Conservation (phyloP, 306 rosid genomes). For the Sophora flavescens region DNA sequence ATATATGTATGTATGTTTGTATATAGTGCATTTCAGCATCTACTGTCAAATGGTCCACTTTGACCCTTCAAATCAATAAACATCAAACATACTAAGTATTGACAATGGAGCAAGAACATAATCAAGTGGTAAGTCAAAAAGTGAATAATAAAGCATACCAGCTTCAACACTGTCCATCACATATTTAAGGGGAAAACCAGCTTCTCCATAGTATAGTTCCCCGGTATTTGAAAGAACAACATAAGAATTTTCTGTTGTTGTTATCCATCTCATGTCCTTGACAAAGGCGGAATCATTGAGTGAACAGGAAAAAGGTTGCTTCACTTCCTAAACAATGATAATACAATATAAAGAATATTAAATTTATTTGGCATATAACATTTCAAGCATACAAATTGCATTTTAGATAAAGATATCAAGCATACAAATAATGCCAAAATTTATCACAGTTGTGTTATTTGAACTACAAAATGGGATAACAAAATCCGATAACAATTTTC, state of each 20-base stretch:
- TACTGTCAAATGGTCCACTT: not conserved
- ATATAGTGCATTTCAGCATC: not conserved
- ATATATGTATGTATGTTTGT: too few relatives aligned
- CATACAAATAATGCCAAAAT: constrained; percentile 18
- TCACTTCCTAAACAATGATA: constrained; percentile 60
- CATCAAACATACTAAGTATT: constrained; percentile 22
- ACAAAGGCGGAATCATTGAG: constrained; percentile 56
- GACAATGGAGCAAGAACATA: not conserved
- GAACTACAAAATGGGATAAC: too few relatives aligned
- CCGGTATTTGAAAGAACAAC: constrained; percentile 74
- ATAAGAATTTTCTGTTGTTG: constrained; percentile 56
- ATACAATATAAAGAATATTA: constrained; percentile 33
- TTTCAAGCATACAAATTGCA: constrained; percentile 13
- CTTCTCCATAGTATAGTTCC: constrained; percentile 63
- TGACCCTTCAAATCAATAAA: constrained; percentile 35
- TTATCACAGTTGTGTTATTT: too few relatives aligned
- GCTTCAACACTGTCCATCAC: constrained; percentile 79
- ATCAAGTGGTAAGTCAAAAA: not conserved
- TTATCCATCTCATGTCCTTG: constrained; percentile 82
- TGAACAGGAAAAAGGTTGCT: constrained; percentile 63
- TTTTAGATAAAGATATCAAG: constrained; percentile 20
- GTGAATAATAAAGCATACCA: constrained; percentile 59
- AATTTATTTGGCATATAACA: constrained; percentile 5
- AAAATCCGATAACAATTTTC: too few relatives aligned
- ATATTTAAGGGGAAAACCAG: constrained; percentile 54